These are phyloP conservation scores for Potentilla sterilis DNA, from an alignment of 306 rosid genomes.

Conservation along the genomic window DNA sequence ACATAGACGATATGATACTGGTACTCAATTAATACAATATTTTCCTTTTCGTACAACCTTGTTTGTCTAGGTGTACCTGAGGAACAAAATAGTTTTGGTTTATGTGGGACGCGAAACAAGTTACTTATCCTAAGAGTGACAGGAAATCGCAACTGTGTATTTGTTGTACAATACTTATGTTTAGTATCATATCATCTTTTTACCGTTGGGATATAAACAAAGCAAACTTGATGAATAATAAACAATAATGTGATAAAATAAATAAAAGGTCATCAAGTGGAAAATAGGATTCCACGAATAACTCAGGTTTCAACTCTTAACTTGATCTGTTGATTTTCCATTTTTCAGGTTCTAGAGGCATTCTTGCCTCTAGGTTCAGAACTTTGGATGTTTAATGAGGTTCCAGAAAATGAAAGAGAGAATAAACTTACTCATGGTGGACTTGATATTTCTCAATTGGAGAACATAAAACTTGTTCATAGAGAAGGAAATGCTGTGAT, in stretches of 20 bases:
- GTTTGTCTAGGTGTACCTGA: neutral
- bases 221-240: neutral
- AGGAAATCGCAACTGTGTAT: neutral
- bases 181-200: neutral
- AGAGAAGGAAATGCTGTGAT: conserved; percentile 94
- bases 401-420: conserved; percentile 80
- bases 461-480: conserved; percentile 85
- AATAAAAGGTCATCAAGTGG: neutral
- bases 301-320: neutral
- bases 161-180: neutral
- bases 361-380: conserved; percentile 87
- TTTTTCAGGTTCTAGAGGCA: conserved; percentile 86
- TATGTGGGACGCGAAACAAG: neutral
- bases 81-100: neutral
- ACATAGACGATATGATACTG: conserved; percentile 96
- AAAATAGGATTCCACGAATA: neutral
- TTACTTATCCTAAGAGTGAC: neutral
- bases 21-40: conserved; percentile 39
- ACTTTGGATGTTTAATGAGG: conserved; percentile 99
- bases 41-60: neutral
- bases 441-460: conserved; percentile 65
- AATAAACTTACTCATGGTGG: conserved; percentile 88
- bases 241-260: neutral
- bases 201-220: neutral
- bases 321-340: conserved; percentile 26